phyloP scores from a whole-genome alignment of 1,284 basidiomycete species.

The Xerocomus nothofagi region DNA sequence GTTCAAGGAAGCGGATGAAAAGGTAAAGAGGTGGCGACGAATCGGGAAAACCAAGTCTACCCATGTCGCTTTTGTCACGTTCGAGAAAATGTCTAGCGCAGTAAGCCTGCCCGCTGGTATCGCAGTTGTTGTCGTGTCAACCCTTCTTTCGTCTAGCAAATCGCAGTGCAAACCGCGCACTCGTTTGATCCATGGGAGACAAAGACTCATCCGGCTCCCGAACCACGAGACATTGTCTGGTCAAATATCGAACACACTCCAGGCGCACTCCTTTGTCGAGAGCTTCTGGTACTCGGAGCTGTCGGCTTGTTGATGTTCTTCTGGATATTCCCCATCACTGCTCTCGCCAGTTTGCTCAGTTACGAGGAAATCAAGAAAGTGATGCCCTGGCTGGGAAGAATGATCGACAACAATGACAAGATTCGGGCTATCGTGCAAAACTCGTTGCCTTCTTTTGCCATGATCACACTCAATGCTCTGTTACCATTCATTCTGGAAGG shows the following conservation, averaged over 20 bases:
- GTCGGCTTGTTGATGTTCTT: slow-evolving; percentile 76
- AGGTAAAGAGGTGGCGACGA: slow-evolving; percentile 66
- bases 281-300: slow-evolving; percentile 65
- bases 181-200: slow-evolving; percentile 66
- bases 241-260: slow-evolving; percentile 75
- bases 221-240: slow-evolving; percentile 97
- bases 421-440: slow-evolving; percentile 90
- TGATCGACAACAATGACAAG: slow-evolving; percentile 80
- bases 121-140: background rate
- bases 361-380: slow-evolving; percentile 91
- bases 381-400: slow-evolving; percentile 77
- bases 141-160: slow-evolving; percentile 59
- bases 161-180: slow-evolving; percentile 86
- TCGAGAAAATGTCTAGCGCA: slow-evolving; percentile 91
- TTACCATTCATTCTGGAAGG: slow-evolving; percentile 91
- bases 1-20: slow-evolving; percentile 79
- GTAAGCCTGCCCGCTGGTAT: slow-evolving; percentile 43
- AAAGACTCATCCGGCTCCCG: slow-evolving; percentile 79
- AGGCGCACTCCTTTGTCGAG: slow-evolving; percentile 58
- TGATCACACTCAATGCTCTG: slow-evolving; percentile 88
- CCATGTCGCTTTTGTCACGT: slow-evolving; percentile 92
- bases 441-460: slow-evolving; percentile 85
- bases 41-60: slow-evolving; percentile 76
- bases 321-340: slow-evolving; percentile 87
- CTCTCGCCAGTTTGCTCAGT: slow-evolving; percentile 82